phyloP scores from a whole-genome alignment of 1,284 basidiomycete genomes.

The Phaffia rhodozyma region DNA sequence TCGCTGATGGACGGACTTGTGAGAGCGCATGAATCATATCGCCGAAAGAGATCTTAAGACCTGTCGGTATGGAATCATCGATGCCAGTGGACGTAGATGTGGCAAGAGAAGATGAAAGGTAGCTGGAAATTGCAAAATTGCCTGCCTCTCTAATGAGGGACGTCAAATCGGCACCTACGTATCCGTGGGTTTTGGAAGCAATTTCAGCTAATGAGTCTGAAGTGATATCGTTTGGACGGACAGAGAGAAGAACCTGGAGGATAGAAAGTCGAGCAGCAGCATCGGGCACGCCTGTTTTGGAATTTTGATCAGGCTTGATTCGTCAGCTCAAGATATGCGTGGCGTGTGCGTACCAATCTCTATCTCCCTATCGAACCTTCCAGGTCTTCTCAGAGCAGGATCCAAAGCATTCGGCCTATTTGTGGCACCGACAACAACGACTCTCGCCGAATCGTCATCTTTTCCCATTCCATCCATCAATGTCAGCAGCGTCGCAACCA shows the following conservation, averaged over 20 bases:
- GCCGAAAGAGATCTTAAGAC: slow-evolving; percentile 33
- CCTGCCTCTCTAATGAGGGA: slow-evolving; percentile 89
- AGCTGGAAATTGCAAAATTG: slow-evolving; percentile 77
- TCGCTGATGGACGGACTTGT: slow-evolving; percentile 75
- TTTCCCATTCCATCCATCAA: slow-evolving; percentile 85
- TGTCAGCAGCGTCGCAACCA: slow-evolving; percentile 89
- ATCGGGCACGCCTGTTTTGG: slow-evolving; percentile 68
- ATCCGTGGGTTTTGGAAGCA: slow-evolving; percentile 79
- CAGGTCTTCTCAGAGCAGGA: slow-evolving; percentile 84
- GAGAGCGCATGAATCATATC: slow-evolving; percentile 66
- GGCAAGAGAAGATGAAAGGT: slow-evolving; percentile 39
- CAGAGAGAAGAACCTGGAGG: slow-evolving; percentile 63
- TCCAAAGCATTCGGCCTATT: slow-evolving; percentile 96
- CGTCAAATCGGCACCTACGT: slow-evolving; percentile 90
- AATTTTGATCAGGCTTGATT: slow-evolving; percentile 1
- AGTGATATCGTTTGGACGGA: slow-evolving; percentile 63
- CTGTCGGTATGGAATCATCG: slow-evolving; percentile 16
- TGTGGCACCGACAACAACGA: slow-evolving; percentile 93
- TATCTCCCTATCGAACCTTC: slow-evolving; percentile 91
- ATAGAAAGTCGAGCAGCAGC: slow-evolving; percentile 70
- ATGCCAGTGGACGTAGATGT: slow-evolving; percentile 21
- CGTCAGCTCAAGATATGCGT: not conserved
- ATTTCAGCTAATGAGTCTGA: slow-evolving; percentile 50
- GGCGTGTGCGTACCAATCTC: slow-evolving; percentile 65
- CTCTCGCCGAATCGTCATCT: slow-evolving; percentile 39